phyloP scores from a whole-genome alignment of 2,329 filamentous ascomycete genomes.

The Fusarium nematophilum region DNA sequence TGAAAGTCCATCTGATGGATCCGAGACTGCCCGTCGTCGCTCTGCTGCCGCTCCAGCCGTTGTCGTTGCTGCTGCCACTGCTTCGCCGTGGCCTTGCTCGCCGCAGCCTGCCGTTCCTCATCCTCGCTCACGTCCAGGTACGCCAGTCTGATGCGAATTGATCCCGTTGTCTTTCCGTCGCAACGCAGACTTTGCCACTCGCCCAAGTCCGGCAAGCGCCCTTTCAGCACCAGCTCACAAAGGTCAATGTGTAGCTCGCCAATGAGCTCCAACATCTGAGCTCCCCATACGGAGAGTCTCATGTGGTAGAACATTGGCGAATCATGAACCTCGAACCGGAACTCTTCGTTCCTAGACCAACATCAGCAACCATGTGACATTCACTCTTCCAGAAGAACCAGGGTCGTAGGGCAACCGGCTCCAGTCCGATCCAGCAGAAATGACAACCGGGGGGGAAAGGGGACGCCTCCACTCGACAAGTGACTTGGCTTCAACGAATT shows the following conservation, averaged over 20 bases:
- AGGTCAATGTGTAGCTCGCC: constrained; percentile 41
- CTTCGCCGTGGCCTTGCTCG: constrained; percentile 26
- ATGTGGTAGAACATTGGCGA: constrained; percentile 44
- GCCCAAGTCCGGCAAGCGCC: constrained; percentile 30
- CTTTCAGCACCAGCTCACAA: constrained; percentile 36
- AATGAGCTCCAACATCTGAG: constrained; percentile 42
- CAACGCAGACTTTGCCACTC: constrained; percentile 37
- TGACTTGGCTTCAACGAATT: constrained; percentile 7
- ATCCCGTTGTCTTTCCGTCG: constrained; percentile 32
- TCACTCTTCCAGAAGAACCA: constrained; percentile 15
- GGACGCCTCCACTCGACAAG: constrained; percentile 11
- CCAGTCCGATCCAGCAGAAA: constrained; percentile 12
- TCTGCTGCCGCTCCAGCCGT: constrained; percentile 24
- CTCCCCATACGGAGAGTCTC: constrained; percentile 41
- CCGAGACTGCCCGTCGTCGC: constrained; percentile 35
- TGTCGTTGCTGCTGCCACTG: constrained; percentile 33
- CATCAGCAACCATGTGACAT: constrained; percentile 28
- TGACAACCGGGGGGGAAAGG: constrained; percentile 4
- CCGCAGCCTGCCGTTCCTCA: constrained; percentile 34
- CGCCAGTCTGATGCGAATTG: constrained; percentile 32
- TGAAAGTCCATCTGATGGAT: constrained; percentile 42
- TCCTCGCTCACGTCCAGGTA: constrained; percentile 36
- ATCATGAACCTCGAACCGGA: constrained; percentile 40
- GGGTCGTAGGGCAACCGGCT: constrained; percentile 8
- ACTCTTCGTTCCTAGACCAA: constrained; percentile 41